Conservation (phyloP, 1,139 yeast genomes). For the Sugiyamaella castrensis region DNA sequence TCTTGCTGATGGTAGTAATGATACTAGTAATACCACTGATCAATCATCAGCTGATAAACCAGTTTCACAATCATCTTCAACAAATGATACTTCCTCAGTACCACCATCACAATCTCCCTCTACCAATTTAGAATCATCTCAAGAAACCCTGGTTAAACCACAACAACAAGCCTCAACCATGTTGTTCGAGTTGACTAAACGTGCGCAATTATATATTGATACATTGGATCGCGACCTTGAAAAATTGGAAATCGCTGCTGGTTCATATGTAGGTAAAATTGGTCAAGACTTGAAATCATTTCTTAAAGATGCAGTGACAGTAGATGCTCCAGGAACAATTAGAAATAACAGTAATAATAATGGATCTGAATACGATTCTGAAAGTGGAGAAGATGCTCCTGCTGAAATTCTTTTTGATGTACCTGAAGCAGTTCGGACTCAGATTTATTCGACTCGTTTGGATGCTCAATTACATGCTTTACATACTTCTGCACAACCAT, state of each 20-base stretch:
- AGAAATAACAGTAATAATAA: constrained; percentile 13
- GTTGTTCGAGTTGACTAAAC: constrained; percentile 39
- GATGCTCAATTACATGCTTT: constrained; percentile 58
- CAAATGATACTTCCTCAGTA: too few relatives aligned
- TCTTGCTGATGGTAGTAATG: constrained; percentile 23
- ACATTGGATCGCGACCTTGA: constrained; percentile 66
- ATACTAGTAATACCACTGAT: constrained; percentile 3
- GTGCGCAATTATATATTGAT: constrained; percentile 61
- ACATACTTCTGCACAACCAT: constrained; percentile 48
- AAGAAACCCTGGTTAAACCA: constrained; percentile 18
- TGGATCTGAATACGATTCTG: constrained; percentile 19
- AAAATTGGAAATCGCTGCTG: constrained; percentile 61
- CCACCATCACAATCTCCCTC: neutral
- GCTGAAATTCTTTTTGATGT: constrained; percentile 46
- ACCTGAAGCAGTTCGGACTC: constrained; percentile 38
- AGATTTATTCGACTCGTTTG: constrained; percentile 49
- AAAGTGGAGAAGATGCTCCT: constrained; percentile 37
- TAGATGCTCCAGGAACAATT: constrained; percentile 35
- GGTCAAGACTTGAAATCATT: constrained; percentile 48
- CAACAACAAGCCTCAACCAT: constrained; percentile 38
- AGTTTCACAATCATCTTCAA: too few relatives aligned
- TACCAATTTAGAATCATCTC: constrained; percentile 16
- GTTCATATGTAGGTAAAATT: constrained; percentile 54
- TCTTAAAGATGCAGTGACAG: constrained; percentile 51
- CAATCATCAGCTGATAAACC: too few relatives aligned